Base-by-base conservation (phyloP, 2,329 filamentous ascomycete genomes). In the Penicillium digitatum region DNA sequence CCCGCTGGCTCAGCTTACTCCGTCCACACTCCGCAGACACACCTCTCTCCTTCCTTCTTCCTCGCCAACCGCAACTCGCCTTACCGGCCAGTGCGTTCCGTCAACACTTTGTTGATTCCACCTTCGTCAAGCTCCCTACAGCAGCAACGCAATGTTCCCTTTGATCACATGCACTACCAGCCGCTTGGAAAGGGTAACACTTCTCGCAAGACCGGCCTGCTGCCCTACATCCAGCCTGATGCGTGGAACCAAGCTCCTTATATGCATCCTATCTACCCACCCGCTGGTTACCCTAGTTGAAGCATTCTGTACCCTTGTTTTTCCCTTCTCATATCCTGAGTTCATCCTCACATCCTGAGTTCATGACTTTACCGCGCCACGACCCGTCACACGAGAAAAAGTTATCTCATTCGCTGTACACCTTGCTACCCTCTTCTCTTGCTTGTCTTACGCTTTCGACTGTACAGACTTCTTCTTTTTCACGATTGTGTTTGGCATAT, bases 81-180 rank as follows among this genome's bases (percentile, higher is more conserved):
- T 3, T 97, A 97, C 74, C 89, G 90, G 60, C 93, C 93, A 1
- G 87, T 96, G 37, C 88, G 92, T 50, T 84, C 90, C 57, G 90
- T 96, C 56, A 91, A 94, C 63, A 95, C 90, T 0, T 82, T 97
- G n/a, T 80, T 96, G 29, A 90, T 94, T 55, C 92, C 92, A 31
- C 90, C 91, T 7, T 89, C 91, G 0, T 88, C 89, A 24, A 81
- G 85, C 9, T 90, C 90, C 8, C 82, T 95, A 59, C 87, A 93
- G 60, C 82, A 88, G 63, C 87, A 90, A 68, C 78, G 89, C 67
- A 82, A 71, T 75, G 78, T 78, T 51, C 75, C 81, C 45, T 85
- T 88, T 49, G 81, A 84, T 57, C 83, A 91, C 74, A 91, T 95
- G 87, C 87, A 93, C 70, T 89, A 94, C 68, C 87, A 92, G 61